Evolutionary conservation across 2,329 filamentous ascomycete species (phyloP), one percentile per base, ranked within the genome.

Genomic region (Phaeomoniella chlamydospora): DNA sequence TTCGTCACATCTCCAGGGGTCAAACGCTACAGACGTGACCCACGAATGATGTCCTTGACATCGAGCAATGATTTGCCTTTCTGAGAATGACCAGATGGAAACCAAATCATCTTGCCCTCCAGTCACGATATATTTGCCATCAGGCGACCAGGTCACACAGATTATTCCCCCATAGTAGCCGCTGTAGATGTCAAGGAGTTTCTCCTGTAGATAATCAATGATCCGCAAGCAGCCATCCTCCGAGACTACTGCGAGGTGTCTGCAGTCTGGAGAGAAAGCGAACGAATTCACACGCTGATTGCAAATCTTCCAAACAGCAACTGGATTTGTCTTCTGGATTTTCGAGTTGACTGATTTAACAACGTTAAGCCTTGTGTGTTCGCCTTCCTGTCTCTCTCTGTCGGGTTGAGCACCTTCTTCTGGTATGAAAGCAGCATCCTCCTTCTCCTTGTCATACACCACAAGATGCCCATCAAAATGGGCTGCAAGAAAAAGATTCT

Each of bases 401-500:
- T 34, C 45, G 50, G 31, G 42, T 44, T 46, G 53, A 46, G 42
- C 48, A 13, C 35, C 39, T 42, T 72, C 65, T 52, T 93, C 85
- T 0, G 80, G 70, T 3, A 74, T 67, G 49, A 94, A 90, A 1
- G 76, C 67, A 1, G 78, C 77, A 53, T 94, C 87, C 44, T 94
- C 87, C 54, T 90, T 94, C 52, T 94, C 87, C 59, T 96, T 98
- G 58, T 98, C 90, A 48, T 96, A 98, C 2, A 96, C 85, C 2
- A 98, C 72, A 31, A 98, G 58, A 2, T 80, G 80, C 2, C 90
- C 90, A 50, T 98, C 87, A 67, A 85, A 82, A 54, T 96, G 87
- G 9, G 86, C 80, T 9, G 87, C 87, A 32, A 98, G 66, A 51
- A 98, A 96, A 11, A 94, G 65, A 44, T 83, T 92, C 51, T 98